phyloP scores from a whole-genome alignment of 2,329 filamentous ascomycete species.

The Hortaea werneckii region DNA sequence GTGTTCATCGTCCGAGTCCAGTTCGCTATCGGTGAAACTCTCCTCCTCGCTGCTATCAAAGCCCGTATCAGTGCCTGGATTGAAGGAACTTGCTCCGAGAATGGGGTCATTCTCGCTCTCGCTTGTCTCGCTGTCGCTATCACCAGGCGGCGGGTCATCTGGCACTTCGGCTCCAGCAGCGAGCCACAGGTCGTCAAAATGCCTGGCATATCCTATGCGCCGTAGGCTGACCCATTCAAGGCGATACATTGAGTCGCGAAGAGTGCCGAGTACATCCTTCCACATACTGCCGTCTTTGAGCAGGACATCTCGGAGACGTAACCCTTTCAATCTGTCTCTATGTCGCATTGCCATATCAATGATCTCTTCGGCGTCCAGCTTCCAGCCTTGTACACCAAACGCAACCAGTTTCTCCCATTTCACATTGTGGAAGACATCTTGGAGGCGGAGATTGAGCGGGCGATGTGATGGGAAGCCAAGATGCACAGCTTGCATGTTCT shows the following conservation, averaged over 20 bases:
- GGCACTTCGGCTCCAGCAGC: slow-evolving; percentile 38
- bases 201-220: slow-evolving; percentile 48
- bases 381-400: slow-evolving; percentile 57
- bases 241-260: slow-evolving; percentile 46
- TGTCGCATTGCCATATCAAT: slow-evolving; percentile 48
- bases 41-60: slow-evolving; percentile 16
- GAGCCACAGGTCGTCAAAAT: slow-evolving; percentile 40
- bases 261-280: slow-evolving; percentile 48
- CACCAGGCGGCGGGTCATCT: slow-evolving; percentile 31
- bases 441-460: slow-evolving; percentile 47
- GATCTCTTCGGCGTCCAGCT: slow-evolving; percentile 50
- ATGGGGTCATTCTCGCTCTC: slow-evolving; percentile 26
- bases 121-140: slow-evolving; percentile 13
- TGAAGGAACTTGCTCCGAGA: slow-evolving; percentile 18
- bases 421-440: slow-evolving; percentile 53
- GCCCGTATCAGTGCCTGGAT: slow-evolving; percentile 17
- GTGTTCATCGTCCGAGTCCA: slow-evolving; percentile 28
- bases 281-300: slow-evolving; percentile 51
- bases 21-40: slow-evolving; percentile 7
- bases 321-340: slow-evolving; percentile 44
- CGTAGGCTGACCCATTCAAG: slow-evolving; percentile 55
- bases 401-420: slow-evolving; percentile 52
- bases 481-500: slow-evolving; percentile 52
- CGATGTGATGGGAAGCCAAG: slow-evolving; percentile 51
- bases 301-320: slow-evolving; percentile 51